Evolutionary conservation across 2,329 filamentous ascomycete genomes (phyloP).

Genomic region (Colletotrichum abscissum): DNA sequence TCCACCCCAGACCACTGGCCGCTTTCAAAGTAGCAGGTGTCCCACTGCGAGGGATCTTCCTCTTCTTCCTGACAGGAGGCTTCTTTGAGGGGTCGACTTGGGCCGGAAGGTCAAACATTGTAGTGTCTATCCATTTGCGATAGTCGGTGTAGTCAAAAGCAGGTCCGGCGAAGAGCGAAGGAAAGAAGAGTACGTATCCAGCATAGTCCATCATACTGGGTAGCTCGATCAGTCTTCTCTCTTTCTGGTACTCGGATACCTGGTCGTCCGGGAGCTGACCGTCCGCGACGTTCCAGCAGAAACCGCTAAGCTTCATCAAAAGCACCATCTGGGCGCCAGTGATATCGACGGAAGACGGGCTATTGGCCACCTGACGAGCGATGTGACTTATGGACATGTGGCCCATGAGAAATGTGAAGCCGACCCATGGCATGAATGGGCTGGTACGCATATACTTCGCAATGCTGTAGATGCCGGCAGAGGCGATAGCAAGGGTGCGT

Average conservation of each 20-base stretch:
- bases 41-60: constrained; percentile 91
- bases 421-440: constrained; percentile 97
- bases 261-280: constrained; percentile 82
- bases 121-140: constrained; percentile 89
- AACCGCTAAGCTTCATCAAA: constrained; percentile 96
- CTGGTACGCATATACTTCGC: constrained; percentile 82
- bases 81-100: constrained; percentile 87
- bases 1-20: constrained; percentile 79
- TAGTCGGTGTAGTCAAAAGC: constrained; percentile 97
- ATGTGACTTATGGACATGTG: constrained; percentile 96
- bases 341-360: constrained; percentile 80
- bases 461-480: constrained; percentile 84
- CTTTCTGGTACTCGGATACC: constrained; percentile 88
- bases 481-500: constrained; percentile 81
- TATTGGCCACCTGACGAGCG: constrained; percentile 76
- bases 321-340: constrained; percentile 98
- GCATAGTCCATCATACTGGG: constrained; percentile 84
- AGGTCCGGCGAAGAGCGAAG: constrained; percentile 87
- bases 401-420: constrained; percentile 92
- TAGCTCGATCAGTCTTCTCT: constrained; percentile 79
- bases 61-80: constrained; percentile 87
- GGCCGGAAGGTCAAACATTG: constrained; percentile 89
- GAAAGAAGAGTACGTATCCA: constrained; percentile 96
- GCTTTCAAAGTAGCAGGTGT: constrained; percentile 86
- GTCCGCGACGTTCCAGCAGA: constrained; percentile 98